Percentiles rank a stretch among this genome's conserved stretches.
phyloP scores from a whole-genome alignment of 805 yeast species.

The Starmerella gropengiesseri region DNA sequence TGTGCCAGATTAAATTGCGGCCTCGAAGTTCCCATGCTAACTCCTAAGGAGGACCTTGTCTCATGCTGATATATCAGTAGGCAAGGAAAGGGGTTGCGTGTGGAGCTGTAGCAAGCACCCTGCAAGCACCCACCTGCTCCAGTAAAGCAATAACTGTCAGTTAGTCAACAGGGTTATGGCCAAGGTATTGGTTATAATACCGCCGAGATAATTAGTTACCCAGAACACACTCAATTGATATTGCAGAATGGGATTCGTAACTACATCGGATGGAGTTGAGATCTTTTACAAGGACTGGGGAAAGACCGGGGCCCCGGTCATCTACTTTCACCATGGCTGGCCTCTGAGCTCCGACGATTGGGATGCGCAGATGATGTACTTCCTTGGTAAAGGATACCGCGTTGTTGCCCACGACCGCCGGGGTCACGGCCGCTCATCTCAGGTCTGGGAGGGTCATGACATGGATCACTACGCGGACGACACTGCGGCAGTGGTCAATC shows the following conservation, averaged over 20 bases:
- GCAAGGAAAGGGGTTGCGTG: too few relatives aligned
- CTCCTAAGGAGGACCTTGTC: too few relatives aligned
- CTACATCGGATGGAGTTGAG: conserved; percentile 1
- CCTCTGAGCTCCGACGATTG: conserved; percentile 10
- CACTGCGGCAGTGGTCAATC: conserved; percentile 1
- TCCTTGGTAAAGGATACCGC: conserved; percentile 7
- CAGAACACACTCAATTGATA: too few relatives aligned
- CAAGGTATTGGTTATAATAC: too few relatives aligned
- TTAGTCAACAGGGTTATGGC: too few relatives aligned
- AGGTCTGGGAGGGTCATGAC: conserved; percentile 6
- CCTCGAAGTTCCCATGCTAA: too few relatives aligned
- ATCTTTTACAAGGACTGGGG: conserved; percentile 10
- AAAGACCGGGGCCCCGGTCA: conserved; percentile 5
- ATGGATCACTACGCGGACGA: conserved; percentile 11
- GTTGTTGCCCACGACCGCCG: conserved; percentile 12
- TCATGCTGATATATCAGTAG: too few relatives aligned
- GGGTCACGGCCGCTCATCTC: conserved; percentile 9
- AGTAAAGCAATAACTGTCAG: too few relatives aligned
- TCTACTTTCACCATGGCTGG: conserved; percentile 11
- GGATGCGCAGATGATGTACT: conserved; percentile 11
- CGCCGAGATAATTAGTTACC: too few relatives aligned
- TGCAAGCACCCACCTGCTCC: too few relatives aligned
- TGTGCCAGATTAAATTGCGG: too few relatives aligned
- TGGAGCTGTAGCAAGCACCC: too few relatives aligned
- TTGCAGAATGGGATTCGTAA: conserved; percentile 3